Evolutionary conservation across 1,284 basidiomycete species (phyloP).

Genomic region (Heterobasidion annosum): DNA sequence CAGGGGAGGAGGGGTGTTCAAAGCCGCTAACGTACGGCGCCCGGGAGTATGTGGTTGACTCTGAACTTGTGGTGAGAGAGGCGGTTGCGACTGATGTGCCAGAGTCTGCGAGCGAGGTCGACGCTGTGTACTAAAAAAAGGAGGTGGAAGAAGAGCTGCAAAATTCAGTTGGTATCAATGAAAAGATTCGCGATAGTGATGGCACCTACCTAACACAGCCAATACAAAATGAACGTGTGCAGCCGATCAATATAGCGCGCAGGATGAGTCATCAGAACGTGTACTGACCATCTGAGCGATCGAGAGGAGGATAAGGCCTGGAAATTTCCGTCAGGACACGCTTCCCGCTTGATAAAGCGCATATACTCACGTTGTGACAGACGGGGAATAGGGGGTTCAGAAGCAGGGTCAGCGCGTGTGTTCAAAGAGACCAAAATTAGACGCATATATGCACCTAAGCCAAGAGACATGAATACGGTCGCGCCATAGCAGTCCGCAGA

Average conservation of each 20-base stretch:
- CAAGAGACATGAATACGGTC: background rate
- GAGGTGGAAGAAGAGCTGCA: conserved; percentile 49
- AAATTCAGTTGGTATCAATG: conserved; percentile 5
- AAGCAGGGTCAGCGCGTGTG: background rate
- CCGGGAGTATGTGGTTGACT: conserved; percentile 23
- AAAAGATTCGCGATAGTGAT: background rate
- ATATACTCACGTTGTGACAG: background rate
- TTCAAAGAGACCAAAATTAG: conserved; percentile 6
- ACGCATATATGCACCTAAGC: conserved; percentile 30
- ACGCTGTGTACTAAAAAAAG: conserved; percentile 47
- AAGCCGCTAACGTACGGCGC: conserved; percentile 20
- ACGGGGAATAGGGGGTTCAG: background rate
- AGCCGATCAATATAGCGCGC: background rate
- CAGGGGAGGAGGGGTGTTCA: conserved; percentile 65
- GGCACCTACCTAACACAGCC: background rate
- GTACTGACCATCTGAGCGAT: background rate
- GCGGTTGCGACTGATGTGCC: conserved; percentile 13
- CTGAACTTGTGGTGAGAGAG: conserved; percentile 17
- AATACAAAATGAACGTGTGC: background rate
- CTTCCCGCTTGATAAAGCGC: background rate
- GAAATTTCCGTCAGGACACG: background rate
- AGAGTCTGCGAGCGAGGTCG: conserved; percentile 37
- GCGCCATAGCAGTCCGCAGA: background rate
- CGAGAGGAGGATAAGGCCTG: background rate
- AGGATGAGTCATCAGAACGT: background rate